phyloP scores from a whole-genome alignment of 2,329 filamentous ascomycete species.

The Cadophora malorum region DNA sequence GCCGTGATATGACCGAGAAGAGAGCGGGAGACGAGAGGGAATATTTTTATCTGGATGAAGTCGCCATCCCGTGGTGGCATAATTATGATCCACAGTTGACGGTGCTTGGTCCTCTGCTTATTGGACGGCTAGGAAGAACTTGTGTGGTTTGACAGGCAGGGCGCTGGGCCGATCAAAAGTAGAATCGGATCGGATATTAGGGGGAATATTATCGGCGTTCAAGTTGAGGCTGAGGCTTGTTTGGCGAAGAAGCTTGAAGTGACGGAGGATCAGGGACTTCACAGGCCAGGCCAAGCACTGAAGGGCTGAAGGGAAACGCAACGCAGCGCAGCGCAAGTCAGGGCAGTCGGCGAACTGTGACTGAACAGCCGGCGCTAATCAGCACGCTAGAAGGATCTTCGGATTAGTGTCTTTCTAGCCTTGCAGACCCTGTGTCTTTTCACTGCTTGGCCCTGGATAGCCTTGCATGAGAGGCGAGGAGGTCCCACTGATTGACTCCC shows the following conservation, averaged over 20 bases:
- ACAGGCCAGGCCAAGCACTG: no score
- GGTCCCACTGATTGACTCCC: not conserved
- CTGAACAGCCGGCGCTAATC: not conserved
- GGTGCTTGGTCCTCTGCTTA: constrained; percentile 27
- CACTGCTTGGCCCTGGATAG: not conserved
- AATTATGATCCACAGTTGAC: constrained; percentile 28
- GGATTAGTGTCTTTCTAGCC: constrained; percentile 20
- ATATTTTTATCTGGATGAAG: not conserved
- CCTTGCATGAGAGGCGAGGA: constrained; percentile 5
- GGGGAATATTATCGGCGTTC: not conserved
- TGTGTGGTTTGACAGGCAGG: not conserved
- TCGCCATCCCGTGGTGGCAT: constrained; percentile 12
- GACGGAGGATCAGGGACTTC: not conserved
- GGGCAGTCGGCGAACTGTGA: not conserved
- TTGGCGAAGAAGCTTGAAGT: constrained; percentile 11
- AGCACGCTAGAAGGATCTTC: constrained; percentile 29
- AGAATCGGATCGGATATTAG: not conserved
- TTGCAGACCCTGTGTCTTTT: not conserved
- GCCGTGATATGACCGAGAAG: constrained; percentile 32
- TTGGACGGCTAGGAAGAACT: not conserved
- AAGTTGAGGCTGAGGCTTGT: not conserved
- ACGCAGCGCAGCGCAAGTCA: not conserved
- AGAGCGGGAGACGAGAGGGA: not conserved
- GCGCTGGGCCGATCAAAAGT: not conserved
- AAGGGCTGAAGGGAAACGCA: no score